Percentiles rank a stretch among this genome's conserved stretches.
phyloP scores from a whole-genome alignment of 176 grass and related monocot species.

The Urochloa ruziziensis region DNA sequence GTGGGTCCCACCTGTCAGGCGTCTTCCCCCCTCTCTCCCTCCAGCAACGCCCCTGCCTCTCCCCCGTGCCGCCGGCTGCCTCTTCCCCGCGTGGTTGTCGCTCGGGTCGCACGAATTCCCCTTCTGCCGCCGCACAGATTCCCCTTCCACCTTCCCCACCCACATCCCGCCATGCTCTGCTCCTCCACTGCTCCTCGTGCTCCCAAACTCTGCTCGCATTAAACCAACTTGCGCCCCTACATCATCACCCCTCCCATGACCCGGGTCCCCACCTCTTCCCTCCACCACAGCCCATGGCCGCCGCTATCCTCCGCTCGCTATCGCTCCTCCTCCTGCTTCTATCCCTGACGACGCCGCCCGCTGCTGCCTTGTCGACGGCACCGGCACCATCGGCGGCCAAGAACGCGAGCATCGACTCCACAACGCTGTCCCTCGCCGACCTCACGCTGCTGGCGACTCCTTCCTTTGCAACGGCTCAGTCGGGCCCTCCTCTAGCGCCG shows the following conservation, averaged over 20 bases:
- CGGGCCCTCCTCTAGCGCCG: constrained; percentile 79
- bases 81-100: no score
- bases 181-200: constrained; percentile 4
- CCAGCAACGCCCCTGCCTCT: no score
- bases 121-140: no score
- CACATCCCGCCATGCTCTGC: constrained; percentile 6
- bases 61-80: no score
- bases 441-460: constrained; percentile 82
- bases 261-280: neutral
- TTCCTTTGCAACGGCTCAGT: constrained; percentile 75
- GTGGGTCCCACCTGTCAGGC: no score
- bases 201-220: constrained; percentile 3
- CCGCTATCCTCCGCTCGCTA: neutral
- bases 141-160: no score
- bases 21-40: no score
- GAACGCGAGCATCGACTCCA: constrained; percentile 62
- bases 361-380: neutral
- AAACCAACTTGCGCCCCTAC: constrained; percentile 6
- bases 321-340: neutral
- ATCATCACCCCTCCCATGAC: constrained; percentile 26
- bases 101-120: no score
- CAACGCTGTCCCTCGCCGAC: constrained; percentile 74
- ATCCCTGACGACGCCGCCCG: neutral
- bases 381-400: neutral
- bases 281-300: constrained; percentile 24